Percentiles rank a stretch among this genome's conserved stretches.
Evolutionary conservation across 2,329 filamentous ascomycete genomes (phyloP).

Genomic region (Epichloe gansuensis): DNA sequence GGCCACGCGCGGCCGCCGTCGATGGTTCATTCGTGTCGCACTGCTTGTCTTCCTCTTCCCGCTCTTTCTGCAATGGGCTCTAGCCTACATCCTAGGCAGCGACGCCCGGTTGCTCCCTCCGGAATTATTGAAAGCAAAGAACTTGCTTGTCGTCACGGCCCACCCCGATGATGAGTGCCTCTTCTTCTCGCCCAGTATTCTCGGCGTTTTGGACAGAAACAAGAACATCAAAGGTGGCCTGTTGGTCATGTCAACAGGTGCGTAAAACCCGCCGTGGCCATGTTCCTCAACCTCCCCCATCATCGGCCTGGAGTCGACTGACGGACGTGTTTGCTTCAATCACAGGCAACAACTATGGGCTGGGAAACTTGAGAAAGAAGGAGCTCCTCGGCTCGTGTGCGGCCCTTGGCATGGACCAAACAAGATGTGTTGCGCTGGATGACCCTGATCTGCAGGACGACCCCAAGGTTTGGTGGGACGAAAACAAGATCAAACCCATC

Average conservation of each 20-base stretch:
- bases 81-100: slow-evolving; percentile 23
- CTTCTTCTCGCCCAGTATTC: slow-evolving; percentile 20
- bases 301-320: not conserved
- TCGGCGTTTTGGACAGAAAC: slow-evolving; percentile 20
- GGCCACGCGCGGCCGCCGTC: slow-evolving; percentile 11
- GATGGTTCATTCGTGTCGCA: slow-evolving; percentile 9
- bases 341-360: slow-evolving; percentile 19
- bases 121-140: slow-evolving; percentile 21
- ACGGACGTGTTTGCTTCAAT: not conserved
- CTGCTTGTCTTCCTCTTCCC: slow-evolving; percentile 12
- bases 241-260: slow-evolving; percentile 21
- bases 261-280: not conserved
- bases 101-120: slow-evolving; percentile 24
- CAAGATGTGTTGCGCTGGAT: slow-evolving; percentile 21
- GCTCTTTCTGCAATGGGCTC: slow-evolving; percentile 21
- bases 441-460: slow-evolving; percentile 25
- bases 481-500: slow-evolving; percentile 18
- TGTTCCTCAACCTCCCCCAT: not conserved
- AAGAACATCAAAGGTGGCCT: slow-evolving; percentile 14
- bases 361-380: slow-evolving; percentile 15
- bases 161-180: slow-evolving; percentile 28
- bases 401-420: slow-evolving; percentile 16
- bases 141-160: slow-evolving; percentile 26
- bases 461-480: slow-evolving; percentile 26
- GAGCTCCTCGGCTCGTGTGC: slow-evolving; percentile 20